A percentile compares a stretch with the other conserved stretches of the same genome.
Conservation (phyloP, 306 rosid genomes). For the Phaseolus lunatus region DNA sequence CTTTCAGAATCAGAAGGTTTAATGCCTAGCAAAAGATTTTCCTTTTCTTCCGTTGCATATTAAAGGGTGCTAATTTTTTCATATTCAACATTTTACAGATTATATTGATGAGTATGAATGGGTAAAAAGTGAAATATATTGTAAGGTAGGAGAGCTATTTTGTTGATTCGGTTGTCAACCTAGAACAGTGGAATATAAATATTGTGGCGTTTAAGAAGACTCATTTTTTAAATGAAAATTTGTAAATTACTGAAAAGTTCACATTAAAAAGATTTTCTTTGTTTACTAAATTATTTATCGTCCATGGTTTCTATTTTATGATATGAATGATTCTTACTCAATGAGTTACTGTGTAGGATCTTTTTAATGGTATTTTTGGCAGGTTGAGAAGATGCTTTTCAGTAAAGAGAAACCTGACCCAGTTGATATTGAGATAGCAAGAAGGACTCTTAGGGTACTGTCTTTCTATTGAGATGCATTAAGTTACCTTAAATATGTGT, state of each 20-base stretch:
- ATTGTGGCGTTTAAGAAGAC: conserved; percentile 2
- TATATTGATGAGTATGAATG: background rate
- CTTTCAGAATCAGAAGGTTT: background rate
- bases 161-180: conserved; percentile 11
- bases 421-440: conserved; percentile 47
- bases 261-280: background rate
- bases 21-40: background rate
- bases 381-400: conserved; percentile 51
- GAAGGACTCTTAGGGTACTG: conserved; percentile 39
- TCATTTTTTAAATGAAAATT: background rate
- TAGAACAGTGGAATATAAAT: background rate
- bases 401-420: conserved; percentile 45
- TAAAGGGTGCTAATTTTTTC: background rate
- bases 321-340: background rate
- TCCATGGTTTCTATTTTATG: conserved; percentile 19
- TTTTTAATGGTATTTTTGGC: conserved; percentile 3
- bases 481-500: conserved; percentile 16
- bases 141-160: background rate
- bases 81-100: background rate
- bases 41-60: background rate
- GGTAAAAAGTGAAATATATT: background rate
- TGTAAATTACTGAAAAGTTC: conserved; percentile 9
- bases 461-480: conserved; percentile 35
- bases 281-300: background rate
- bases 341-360: background rate